Evolutionary conservation across 2,329 filamentous ascomycete species (phyloP).

Genomic region (Colletotrichum spaethianum): DNA sequence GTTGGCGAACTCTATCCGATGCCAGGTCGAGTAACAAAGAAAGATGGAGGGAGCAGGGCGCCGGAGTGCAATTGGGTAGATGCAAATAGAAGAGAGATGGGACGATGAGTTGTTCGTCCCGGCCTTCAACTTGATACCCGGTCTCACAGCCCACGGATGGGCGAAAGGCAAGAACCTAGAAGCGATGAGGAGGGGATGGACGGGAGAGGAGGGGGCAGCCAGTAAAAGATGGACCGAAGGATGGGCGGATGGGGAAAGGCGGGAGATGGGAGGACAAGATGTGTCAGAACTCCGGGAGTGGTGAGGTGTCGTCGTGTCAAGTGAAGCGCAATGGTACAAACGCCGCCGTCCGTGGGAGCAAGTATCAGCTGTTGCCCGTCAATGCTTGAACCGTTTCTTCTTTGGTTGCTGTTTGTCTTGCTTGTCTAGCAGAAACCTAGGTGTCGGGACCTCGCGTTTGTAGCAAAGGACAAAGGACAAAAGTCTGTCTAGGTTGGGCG

Average conservation of each 20-base stretch:
- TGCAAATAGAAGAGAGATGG: conserved; percentile 27
- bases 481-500: not conserved
- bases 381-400: conserved; percentile 5
- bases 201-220: not conserved
- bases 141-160: conserved; percentile 5
- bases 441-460: conserved; percentile 28
- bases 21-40: conserved; percentile 22
- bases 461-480: conserved; percentile 23
- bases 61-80: conserved; percentile 14
- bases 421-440: conserved; percentile 23
- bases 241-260: conserved; percentile 31
- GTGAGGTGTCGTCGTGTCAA: conserved; percentile 28
- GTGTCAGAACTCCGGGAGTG: conserved; percentile 33
- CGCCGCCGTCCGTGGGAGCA: conserved; percentile 30
- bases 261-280: conserved; percentile 35
- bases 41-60: conserved; percentile 11
- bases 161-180: conserved; percentile 2
- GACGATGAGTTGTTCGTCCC: conserved; percentile 38
- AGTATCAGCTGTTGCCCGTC: conserved; percentile 13
- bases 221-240: conserved; percentile 31
- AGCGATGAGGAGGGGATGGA: not conserved
- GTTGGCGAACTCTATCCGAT: conserved; percentile 33
- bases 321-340: conserved; percentile 17
- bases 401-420: conserved; percentile 13
- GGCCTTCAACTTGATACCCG: conserved; percentile 33